Base-by-base conservation (phyloP, 352 stramenopile species). In the Pythium chondricola region DNA sequence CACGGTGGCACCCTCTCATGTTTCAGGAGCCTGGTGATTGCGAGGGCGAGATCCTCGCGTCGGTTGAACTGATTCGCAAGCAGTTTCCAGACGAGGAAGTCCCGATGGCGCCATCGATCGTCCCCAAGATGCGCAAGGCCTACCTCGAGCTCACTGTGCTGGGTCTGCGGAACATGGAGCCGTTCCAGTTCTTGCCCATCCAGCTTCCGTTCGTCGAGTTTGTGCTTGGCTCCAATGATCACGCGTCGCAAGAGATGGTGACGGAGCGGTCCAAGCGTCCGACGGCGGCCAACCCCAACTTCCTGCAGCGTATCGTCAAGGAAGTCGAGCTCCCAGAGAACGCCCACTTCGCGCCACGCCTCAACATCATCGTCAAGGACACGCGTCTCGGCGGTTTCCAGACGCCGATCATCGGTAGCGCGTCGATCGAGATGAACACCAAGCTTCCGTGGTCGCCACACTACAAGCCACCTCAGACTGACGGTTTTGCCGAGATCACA, bases 341-440 rank as follows among this genome's bases (percentile, higher is more conserved):
- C 45, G 72, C 84, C 4, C 70, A 93, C 27, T 97, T 95, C 51
- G 71, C 88, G 0, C 85, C 88, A 22, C 83, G 84, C 3, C 54
- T 97, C 18, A 94, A 95, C 43, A 88, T 95, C 36, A 89, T 91
- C 36, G 85, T 96, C 10, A 85, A 91, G 44, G 87, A 96, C 55
- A 93, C 82, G 7, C 80, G 85, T 27, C 66, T 96, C 1, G 87
- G 87, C 33, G 87, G 87, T 2, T 93, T 93, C 49, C 79, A 83
- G 50, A 88, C 63, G 6, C 84, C 86, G 0, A 91, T 93, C 39
- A 63, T 96, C 26, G 87, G 80, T 2, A 89, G 79, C 39, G 76
- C 78, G 22, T 86, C 85, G 2, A 84, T 96, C 41, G 77, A 93
- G 52, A 88, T 95, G 76, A 84, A 53, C 29, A 58, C 70, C 0